These are phyloP conservation scores for Malassezia restricta DNA, from an alignment of 1,284 basidiomycete species.

Conservation along the genomic window DNA sequence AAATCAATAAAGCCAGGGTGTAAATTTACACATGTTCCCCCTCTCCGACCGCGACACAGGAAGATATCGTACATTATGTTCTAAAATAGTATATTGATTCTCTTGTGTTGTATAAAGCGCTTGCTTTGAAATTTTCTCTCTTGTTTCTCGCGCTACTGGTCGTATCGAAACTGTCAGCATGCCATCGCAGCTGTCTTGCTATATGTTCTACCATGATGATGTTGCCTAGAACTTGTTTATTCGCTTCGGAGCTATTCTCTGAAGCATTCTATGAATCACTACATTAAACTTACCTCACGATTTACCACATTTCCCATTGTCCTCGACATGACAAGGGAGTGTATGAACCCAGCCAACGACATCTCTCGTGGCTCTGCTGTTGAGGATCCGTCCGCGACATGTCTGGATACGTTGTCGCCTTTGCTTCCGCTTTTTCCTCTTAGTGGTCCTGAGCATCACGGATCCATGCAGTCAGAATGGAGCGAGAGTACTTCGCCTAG, in stretches of 20 bases:
- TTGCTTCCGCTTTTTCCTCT: background rate
- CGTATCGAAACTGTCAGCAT: background rate
- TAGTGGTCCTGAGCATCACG: background rate
- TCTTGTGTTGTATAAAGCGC: background rate
- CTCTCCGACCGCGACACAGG: too few relatives aligned
- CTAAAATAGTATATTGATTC: too few relatives aligned
- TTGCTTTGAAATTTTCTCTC: background rate
- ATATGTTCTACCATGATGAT: slow-evolving; percentile 9
- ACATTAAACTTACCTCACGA: too few relatives aligned
- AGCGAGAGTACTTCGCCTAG: slow-evolving; percentile 8
- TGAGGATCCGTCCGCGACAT: too few relatives aligned
- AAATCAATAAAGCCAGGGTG: too few relatives aligned
- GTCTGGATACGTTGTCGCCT: background rate
- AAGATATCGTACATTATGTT: too few relatives aligned
- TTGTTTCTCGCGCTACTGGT: background rate
- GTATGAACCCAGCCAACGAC: too few relatives aligned
- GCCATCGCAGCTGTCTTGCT: slow-evolving; percentile 5
- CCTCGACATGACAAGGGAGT: too few relatives aligned
- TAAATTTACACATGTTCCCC: too few relatives aligned
- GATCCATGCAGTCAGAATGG: slow-evolving; percentile 1
- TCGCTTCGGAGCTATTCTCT: slow-evolving; percentile 16
- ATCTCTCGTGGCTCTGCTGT: too few relatives aligned
- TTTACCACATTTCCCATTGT: too few relatives aligned
- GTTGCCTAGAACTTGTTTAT: background rate
- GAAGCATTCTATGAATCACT: slow-evolving; percentile 8